These are phyloP conservation scores for Ceratobasidium sp. DNA, from an alignment of 1,284 basidiomycete species.

Conservation along the genomic window DNA sequence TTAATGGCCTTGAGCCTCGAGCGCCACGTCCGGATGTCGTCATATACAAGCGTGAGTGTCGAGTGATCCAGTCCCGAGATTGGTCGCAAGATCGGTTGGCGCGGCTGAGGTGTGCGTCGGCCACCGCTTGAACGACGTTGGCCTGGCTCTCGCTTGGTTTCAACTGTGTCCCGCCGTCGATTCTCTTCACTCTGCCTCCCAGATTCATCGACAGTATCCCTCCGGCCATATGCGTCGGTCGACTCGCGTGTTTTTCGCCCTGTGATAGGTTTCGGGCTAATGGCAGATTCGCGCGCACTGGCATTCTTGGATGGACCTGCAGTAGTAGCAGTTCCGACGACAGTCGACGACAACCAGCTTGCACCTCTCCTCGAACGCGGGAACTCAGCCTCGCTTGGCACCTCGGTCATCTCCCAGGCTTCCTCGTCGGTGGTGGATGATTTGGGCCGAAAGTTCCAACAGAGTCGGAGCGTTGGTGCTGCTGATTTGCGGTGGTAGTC, in stretches of 20 bases:
- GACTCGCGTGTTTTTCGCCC: conserved; percentile 14
- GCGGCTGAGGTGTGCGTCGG: conserved; percentile 62
- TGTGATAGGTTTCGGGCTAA: background rate
- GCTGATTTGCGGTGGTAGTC: background rate
- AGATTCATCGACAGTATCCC: background rate
- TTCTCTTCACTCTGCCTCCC: conserved; percentile 21
- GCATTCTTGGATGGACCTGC: conserved; percentile 12
- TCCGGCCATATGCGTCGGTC: conserved; percentile 11
- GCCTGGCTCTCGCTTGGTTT: background rate
- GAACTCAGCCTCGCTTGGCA: conserved; percentile 26
- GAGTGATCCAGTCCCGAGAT: conserved; percentile 69
- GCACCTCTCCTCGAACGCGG: conserved; percentile 12
- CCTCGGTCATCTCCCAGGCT: conserved; percentile 32
- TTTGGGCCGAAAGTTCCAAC: conserved; percentile 23
- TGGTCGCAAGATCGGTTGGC: conserved; percentile 73
- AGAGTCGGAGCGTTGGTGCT: background rate
- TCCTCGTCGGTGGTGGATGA: conserved; percentile 25
- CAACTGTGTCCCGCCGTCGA: conserved; percentile 16
- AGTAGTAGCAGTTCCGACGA: conserved; percentile 48
- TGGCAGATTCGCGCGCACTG: conserved; percentile 21
- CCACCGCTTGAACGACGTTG: background rate
- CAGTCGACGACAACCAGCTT: conserved; percentile 64
- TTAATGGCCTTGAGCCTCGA: conserved; percentile 74
- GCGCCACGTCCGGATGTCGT: conserved; percentile 70
- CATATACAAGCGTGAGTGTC: conserved; percentile 67